Percentiles rank a stretch among this genome's conserved stretches.
Evolutionary conservation across 441 rosid genomes (phyloP).

Genomic region (Erodium trifolium): DNA sequence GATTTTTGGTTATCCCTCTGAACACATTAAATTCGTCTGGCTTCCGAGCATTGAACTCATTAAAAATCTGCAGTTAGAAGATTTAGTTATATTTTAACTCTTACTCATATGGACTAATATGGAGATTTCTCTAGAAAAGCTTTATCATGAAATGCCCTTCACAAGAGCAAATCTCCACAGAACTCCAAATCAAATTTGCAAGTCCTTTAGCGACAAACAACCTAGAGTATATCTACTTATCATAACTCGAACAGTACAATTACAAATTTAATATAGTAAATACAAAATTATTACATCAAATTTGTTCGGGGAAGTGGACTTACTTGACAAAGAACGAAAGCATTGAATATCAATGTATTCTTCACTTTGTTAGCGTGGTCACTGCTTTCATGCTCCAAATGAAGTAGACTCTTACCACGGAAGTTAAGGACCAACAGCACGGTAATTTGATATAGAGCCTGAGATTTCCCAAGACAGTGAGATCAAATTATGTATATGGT

Average conservation of each 20-base stretch:
- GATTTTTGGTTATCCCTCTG: conserved; percentile 60
- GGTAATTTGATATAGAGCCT: conserved; percentile 81
- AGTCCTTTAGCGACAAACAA: no score
- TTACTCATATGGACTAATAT: neutral
- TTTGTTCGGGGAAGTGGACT: conserved; percentile 14
- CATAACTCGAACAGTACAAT: neutral
- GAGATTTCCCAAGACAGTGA: conserved; percentile 16
- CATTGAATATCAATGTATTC: conserved; percentile 32
- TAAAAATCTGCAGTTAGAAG: conserved; percentile 56
- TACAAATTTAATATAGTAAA: neutral
- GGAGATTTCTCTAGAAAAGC: neutral
- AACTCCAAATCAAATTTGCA: no score
- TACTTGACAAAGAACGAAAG: conserved; percentile 91
- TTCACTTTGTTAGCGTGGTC: conserved; percentile 46
- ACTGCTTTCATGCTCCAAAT: conserved; percentile 28
- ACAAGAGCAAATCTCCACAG: no score
- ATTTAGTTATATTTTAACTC: neutral
- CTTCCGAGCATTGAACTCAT: conserved; percentile 87
- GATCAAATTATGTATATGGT: neutral
- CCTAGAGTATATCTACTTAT: neutral
- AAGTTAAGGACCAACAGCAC: conserved; percentile 75
- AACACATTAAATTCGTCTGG: conserved; percentile 80
- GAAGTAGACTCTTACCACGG: conserved; percentile 53
- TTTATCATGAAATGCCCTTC: neutral
- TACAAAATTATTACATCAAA: neutral